A percentile compares a stretch with the other conserved stretches of the same genome.
Evolutionary conservation across 805 yeast genomes (phyloP).

Genomic region (Saccharomyces cerevisiae): DNA sequence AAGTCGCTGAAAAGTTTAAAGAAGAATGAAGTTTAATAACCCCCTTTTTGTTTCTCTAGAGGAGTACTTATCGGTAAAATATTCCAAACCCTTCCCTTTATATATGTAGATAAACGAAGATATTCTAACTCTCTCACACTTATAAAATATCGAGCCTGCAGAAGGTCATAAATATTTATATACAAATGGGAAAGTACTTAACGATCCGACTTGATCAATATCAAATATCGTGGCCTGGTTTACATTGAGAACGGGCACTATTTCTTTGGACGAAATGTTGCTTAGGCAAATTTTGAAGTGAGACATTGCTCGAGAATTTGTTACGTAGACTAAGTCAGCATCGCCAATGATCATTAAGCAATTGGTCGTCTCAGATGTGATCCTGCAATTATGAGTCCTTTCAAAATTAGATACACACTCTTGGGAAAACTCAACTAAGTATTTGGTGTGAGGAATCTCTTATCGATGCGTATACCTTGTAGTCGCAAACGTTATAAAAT

Average conservation of each 20-base stretch:
- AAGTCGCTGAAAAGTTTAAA: constrained; percentile 28
- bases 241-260: constrained; percentile 14
- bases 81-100: neutral
- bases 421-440: constrained; percentile 29
- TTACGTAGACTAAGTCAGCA: constrained; percentile 6
- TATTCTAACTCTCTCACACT: neutral
- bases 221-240: constrained; percentile 21
- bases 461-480: constrained; percentile 19
- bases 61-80: neutral
- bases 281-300: neutral
- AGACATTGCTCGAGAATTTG: neutral
- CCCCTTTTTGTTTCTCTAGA: neutral
- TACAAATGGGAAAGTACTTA: constrained; percentile 10
- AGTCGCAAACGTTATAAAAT: constrained; percentile 18
- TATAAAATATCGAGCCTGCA: neutral
- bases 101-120: neutral
- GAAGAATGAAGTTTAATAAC: neutral
- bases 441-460: constrained; percentile 19
- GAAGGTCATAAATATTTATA: constrained; percentile 1
- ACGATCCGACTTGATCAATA: constrained; percentile 19
- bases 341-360: constrained; percentile 25
- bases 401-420: constrained; percentile 25
- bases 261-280: neutral
- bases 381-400: constrained; percentile 15
- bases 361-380: constrained; percentile 20